These are phyloP conservation scores for Candida qinlingensis DNA, from an alignment of 805 yeast genomes.

Conservation along the genomic window DNA sequence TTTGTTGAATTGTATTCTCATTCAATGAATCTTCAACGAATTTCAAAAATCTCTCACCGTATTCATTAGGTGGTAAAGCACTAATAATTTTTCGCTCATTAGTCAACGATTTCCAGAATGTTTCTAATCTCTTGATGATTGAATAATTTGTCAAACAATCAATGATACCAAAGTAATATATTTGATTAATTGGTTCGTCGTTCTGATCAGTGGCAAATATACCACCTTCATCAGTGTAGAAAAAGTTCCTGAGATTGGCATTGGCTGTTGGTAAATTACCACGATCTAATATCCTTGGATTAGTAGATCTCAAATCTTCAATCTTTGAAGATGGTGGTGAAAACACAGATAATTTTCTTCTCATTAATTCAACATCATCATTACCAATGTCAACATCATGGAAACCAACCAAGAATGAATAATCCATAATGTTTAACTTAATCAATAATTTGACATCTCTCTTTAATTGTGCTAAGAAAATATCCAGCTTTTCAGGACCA, in stretches of 20 bases:
- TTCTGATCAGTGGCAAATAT: slow-evolving; percentile 58
- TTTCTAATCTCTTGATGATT: slow-evolving; percentile 70
- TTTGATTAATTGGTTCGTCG: slow-evolving; percentile 54
- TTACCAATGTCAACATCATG: slow-evolving; percentile 68
- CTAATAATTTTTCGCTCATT: slow-evolving; percentile 69
- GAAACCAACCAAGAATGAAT: slow-evolving; percentile 82
- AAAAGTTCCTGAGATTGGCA: slow-evolving; percentile 45
- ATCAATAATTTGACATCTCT: slow-evolving; percentile 71
- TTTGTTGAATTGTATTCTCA: slow-evolving; percentile 15
- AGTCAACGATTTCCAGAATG: slow-evolving; percentile 72
- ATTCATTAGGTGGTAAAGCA: slow-evolving; percentile 86
- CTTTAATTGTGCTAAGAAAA: slow-evolving; percentile 63
- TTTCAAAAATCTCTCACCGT: slow-evolving; percentile 77
- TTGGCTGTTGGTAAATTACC: slow-evolving; percentile 39
- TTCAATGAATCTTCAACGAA: slow-evolving; percentile 50
- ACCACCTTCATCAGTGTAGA: slow-evolving; percentile 83
- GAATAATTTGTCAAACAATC: slow-evolving; percentile 87
- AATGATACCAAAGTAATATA: slow-evolving; percentile 89
- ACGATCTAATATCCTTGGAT: slow-evolving; percentile 38
- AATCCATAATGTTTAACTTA: slow-evolving; percentile 87
- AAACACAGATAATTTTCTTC: slow-evolving; percentile 34
- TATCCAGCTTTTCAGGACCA: slow-evolving; percentile 62
- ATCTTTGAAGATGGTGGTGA: slow-evolving; percentile 24
- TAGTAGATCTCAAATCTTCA: slow-evolving; percentile 35
- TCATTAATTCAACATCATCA: slow-evolving; percentile 25